Base-by-base conservation (phyloP, 352 stramenopile species). In the Aphanomyces stellatus region DNA sequence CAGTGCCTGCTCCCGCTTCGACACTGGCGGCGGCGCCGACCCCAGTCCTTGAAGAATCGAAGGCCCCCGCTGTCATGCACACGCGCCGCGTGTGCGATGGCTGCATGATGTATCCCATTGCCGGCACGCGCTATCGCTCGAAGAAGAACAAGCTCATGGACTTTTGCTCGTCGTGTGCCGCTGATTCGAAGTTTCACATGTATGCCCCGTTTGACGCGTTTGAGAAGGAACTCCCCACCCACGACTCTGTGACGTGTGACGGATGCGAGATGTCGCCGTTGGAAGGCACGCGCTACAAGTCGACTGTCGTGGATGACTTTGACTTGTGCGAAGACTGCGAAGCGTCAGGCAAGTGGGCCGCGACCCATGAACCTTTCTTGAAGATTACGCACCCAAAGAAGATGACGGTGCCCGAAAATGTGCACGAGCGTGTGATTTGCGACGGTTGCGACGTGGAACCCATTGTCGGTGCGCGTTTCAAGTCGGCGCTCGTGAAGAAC, bases 281-380 rank as follows among this genome's bases (percentile, higher is more conserved):
- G 2, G 49, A 82, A 31, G 85, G 85, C 17, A 71, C 80, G 4
- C 86, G 83, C 48, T 96, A 88, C 82, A 95, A 95, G 76, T 88
- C 80, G 22, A 60, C 85, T n/a, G 74, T 88, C 30, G 72, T 76
- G 6, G 51, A 73, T 2, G 72, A 94, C 69, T 95, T 94, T 65
- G 86, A 96, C 46, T 51, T 96, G 41, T 95, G 85, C 62, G 74
- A 81, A 60, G 69, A 49, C 8, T 95, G 86, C 68, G 82, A 93
- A 64, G 74, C 71, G 15, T 82, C 76, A 30, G 77, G 77, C 31
- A 74, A 82, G 59, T 88, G 74, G 70, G 46, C 41, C 30, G 59
- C 43, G 24, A 70, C 57, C 8, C 71, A 82, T 34, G 78, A 82
- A 35, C 85, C 82, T 22, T 91, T 88, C 70, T 79, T 93, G 53